Evolutionary conservation across 1,284 basidiomycete genomes (phyloP), one percentile per base, ranked within the genome.

Genomic region (Ustilago hordei): DNA sequence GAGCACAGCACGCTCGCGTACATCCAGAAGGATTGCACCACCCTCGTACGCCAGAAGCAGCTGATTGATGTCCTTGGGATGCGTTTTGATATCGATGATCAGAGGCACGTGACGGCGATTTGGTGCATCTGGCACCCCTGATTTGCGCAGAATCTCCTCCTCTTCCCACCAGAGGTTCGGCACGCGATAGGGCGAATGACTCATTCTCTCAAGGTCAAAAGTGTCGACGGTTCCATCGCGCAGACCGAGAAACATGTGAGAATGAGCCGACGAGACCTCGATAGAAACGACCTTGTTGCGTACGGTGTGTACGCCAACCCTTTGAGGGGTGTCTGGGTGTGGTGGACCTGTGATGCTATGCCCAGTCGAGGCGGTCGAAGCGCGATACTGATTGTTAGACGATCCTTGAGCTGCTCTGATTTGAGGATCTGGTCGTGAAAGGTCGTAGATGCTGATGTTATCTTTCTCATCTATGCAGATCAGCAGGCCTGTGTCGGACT

Each of bases 1-100:
- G 52, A 84, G 63, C 34, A 81, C 79, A 0, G 74, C 58, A n/a
- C 74, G 72, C 55, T 80, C 74, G 41, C 75, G 79, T 39, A 85
- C 58, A 47, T 84, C 81, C 43, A 84, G 74, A 0, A 85, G 71
- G 13, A 82, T 72, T 1, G 77, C 80, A 87, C 74, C 81, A 90
- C 92, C 93, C 88, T 91, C 91, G 86, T 94, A 95, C 2, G 91
- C 93, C 32, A 96, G 88, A 56, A 96, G 91, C 8, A 95, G 80
- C 19, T 92, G 88, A 83, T 94, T 93, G 47, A 95, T 86, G 82
- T 96, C 91, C 64, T 93, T 89, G 2, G 95, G 95, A 86, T 95
- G 93, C 19, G 91, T 87, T 6, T 79, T 69, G 60, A 85, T 82
- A 47, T 84, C 82, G 55, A 85, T 80, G 50, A 85, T 80, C 35